A percentile compares a stretch with the other conserved stretches of the same genome.
These are phyloP conservation scores for Apiotrichum mycotoxinovorans DNA, from an alignment of 1,284 basidiomycete species.

Conservation along the genomic window DNA sequence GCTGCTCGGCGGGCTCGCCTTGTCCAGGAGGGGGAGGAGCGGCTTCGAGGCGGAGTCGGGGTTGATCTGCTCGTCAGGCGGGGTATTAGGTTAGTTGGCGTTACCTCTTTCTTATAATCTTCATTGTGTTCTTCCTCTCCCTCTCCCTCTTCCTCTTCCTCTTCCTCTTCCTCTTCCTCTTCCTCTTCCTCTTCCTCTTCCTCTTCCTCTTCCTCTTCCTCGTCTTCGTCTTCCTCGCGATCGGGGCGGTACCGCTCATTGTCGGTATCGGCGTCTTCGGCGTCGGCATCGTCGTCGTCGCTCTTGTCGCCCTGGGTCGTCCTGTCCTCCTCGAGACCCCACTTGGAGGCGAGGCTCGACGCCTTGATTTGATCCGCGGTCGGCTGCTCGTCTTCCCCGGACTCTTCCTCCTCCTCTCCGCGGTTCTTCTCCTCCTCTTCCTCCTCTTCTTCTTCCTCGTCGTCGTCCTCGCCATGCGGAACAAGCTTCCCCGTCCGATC, in stretches of 20 bases:
- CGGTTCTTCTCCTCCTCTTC: constrained; percentile 42
- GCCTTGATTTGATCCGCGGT: too few relatives aligned
- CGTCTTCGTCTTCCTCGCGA: constrained; percentile 20
- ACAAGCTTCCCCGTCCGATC: constrained; percentile 23
- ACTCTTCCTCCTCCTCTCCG: constrained; percentile 37
- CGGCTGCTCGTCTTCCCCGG: too few relatives aligned
- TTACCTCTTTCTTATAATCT: too few relatives aligned
- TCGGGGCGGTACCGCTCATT: constrained; percentile 3
- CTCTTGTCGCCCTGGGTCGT: too few relatives aligned
- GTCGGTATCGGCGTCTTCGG: too few relatives aligned
- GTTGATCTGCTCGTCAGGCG: neutral
- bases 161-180: constrained; percentile 17
- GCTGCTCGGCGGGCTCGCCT: neutral
- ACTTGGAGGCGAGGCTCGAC: too few relatives aligned
- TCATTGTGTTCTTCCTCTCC: too few relatives aligned
- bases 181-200: neutral
- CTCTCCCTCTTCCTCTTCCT: constrained; percentile 17
- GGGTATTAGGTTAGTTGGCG: neutral
- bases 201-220: constrained; percentile 18
- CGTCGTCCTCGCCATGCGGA: neutral
- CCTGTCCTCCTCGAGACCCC: too few relatives aligned
- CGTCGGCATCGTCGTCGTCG: too few relatives aligned
- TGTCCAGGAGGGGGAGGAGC: constrained; percentile 6
- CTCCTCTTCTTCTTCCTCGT: constrained; percentile 30
- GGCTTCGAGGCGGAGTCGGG: too few relatives aligned